Evolutionary conservation across 345 rosid genomes (phyloP).

Genomic region (Populus pruinosa): DNA sequence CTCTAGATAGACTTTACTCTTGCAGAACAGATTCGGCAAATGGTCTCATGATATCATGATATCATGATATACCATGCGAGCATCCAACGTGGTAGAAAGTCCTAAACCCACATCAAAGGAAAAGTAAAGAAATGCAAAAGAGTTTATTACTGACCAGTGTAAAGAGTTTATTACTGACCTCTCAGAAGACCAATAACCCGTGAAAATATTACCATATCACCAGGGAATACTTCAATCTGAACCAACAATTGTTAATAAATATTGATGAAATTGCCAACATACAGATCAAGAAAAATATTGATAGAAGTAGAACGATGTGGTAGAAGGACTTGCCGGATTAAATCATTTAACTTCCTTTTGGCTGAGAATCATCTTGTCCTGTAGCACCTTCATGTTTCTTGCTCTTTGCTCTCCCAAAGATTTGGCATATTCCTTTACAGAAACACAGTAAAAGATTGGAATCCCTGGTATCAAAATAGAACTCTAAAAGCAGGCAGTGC

Average conservation of each 20-base stretch:
- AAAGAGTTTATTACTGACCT: constrained; percentile 44
- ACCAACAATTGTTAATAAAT: constrained; percentile 8
- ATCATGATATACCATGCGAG: too few species aligned
- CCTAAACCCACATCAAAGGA: constrained; percentile 46
- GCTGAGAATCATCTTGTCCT: constrained; percentile 84
- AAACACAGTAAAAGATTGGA: constrained; percentile 20
- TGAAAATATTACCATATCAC: constrained; percentile 90
- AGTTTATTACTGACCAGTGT: constrained; percentile 26
- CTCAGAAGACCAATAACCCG: constrained; percentile 93
- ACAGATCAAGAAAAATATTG: constrained; percentile 11
- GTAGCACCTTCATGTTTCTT: constrained; percentile 82
- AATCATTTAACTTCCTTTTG: constrained; percentile 92
- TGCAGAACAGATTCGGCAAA: too few species aligned
- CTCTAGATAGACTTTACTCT: too few species aligned
- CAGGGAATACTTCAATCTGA: constrained; percentile 98
- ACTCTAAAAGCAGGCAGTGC: constrained; percentile 20
- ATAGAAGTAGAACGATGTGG: not conserved
- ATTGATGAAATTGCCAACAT: not conserved
- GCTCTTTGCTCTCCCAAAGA: constrained; percentile 64
- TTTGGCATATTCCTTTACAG: constrained; percentile 63
- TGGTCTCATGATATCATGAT: too few species aligned
- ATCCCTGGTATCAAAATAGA: constrained; percentile 14
- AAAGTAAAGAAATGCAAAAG: constrained; percentile 5
- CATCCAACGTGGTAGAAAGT: constrained; percentile 62
- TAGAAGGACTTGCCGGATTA: constrained; percentile 62